Evolutionary conservation across 306 rosid species (phyloP), one percentile per base, ranked within the genome.

Genomic region (Argentina anserina): DNA sequence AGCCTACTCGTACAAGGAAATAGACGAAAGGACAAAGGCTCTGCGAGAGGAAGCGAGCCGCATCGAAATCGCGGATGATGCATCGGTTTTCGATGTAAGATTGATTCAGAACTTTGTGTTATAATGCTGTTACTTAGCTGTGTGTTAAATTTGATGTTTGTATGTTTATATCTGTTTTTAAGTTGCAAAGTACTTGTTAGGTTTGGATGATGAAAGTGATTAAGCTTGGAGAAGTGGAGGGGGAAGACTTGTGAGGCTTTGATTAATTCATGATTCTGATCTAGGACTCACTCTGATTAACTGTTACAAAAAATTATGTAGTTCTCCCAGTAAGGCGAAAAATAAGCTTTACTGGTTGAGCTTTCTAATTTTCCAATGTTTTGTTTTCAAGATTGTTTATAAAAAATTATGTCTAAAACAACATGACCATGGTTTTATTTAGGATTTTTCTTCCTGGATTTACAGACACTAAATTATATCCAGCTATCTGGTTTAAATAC

Each of bases 1-100:
- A 95, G 99, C 90, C 23, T 91, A 95, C 82, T 77, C 76, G 60
- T 56, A 67, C 62, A 84, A 88, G 2, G 97, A 90, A 76, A 74
- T 95, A 13, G 97, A 90, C 20, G 78, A 84, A 61, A 90, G 84
- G 86, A 85, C 96, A 0, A 90, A 34, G 86, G 79, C 85, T 14
- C 52, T 95, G 3, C 97, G 90, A 23, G 84, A 76, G 9, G 82
- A 80, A 6, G 75, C n/a, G 86, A 20, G 75, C 55, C 1, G 76
- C 78, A 58, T 80, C 55, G 69, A 73, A 36, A 31, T 73, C 0
- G 34, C 71, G 15, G 97, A 88, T 37, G 88, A 86, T 65, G 89
- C 83, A 0, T 66, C 97, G 15, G 50, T 87, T 45, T 53, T 90
- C 17, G 97, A 83, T 10, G 98, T 91, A 68, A 88, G 82, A 75